These are phyloP conservation scores for Phalaenopsis equestris DNA, from an alignment of 106 monocot genomes.

Conservation along the genomic window DNA sequence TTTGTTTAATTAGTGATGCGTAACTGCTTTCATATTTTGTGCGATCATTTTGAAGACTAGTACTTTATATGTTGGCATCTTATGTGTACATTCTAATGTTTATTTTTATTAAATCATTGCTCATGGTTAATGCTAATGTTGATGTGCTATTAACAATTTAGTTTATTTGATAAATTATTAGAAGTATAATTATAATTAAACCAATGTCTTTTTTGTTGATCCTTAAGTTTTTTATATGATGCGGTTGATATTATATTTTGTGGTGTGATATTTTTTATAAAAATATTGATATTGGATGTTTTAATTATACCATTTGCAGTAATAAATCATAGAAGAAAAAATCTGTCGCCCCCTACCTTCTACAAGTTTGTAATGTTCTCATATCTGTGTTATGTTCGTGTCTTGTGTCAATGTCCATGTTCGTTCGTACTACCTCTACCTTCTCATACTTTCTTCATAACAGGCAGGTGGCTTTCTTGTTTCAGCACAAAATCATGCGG, in stretches of 20 bases:
- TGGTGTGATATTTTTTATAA: background rate
- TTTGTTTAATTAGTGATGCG: background rate
- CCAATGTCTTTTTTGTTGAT: background rate
- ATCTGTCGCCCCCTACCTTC: too few species aligned
- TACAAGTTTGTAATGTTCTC: too few species aligned
- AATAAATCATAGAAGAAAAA: too few species aligned
- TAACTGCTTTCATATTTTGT: background rate
- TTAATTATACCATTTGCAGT: background rate
- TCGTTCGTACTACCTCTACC: background rate
- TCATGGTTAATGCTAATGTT: background rate
- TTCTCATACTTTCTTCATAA: constrained; percentile 40
- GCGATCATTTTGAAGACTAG: background rate
- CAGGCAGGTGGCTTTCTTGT: constrained; percentile 98
- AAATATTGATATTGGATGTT: background rate
- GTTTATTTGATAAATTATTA: too few species aligned
- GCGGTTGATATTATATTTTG: background rate
- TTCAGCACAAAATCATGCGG: constrained; percentile 65
- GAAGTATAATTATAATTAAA: too few species aligned
- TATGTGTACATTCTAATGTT: too few species aligned
- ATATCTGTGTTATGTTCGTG: background rate
- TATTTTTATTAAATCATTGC: background rate
- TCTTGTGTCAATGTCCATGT: background rate
- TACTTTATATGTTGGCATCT: too few species aligned
- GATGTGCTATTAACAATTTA: too few species aligned
- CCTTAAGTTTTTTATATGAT: too few species aligned